Conservation (phyloP, 1,284 basidiomycete genomes). For the Rhizopogon parksii region DNA sequence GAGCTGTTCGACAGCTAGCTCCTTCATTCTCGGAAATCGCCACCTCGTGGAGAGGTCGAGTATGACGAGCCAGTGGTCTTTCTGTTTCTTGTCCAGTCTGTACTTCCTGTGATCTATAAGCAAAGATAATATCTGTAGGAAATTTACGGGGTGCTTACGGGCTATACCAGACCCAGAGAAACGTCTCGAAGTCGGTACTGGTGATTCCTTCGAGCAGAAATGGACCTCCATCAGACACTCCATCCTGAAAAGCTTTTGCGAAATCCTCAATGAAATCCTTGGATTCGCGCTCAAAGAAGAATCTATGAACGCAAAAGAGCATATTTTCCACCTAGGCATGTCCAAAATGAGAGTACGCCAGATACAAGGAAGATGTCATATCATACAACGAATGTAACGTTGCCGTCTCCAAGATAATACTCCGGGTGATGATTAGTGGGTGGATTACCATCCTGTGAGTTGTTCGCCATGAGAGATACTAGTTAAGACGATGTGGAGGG, state of each 20-base stretch:
- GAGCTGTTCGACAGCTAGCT: conserved; percentile 53
- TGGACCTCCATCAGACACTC: conserved; percentile 32
- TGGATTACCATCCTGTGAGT: neutral
- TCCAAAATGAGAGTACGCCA: conserved; percentile 7
- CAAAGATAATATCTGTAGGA: neutral
- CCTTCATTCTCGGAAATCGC: conserved; percentile 53
- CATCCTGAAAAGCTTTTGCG: conserved; percentile 25
- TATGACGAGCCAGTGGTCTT: conserved; percentile 49
- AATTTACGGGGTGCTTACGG: conserved; percentile 32
- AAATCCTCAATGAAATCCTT: conserved; percentile 42
- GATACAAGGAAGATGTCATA: neutral
- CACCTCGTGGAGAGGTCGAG: conserved; percentile 51
- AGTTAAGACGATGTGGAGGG: neutral
- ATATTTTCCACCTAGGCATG: conserved; percentile 37
- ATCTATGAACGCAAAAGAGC: conserved; percentile 52
- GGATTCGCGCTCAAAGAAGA: conserved; percentile 63
- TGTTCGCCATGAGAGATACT: neutral
- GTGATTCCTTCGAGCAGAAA: conserved; percentile 44
- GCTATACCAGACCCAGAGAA: conserved; percentile 69
- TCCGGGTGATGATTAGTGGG: conserved; percentile 3
- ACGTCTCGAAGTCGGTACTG: conserved; percentile 44
- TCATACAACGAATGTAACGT: conserved; percentile 18
- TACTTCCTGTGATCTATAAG: conserved; percentile 18
- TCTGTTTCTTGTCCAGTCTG: conserved; percentile 11
- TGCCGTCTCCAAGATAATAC: conserved; percentile 18